Evolutionary conservation across 1,284 basidiomycete genomes (phyloP).

Genomic region (Schizopora paradoxa): DNA sequence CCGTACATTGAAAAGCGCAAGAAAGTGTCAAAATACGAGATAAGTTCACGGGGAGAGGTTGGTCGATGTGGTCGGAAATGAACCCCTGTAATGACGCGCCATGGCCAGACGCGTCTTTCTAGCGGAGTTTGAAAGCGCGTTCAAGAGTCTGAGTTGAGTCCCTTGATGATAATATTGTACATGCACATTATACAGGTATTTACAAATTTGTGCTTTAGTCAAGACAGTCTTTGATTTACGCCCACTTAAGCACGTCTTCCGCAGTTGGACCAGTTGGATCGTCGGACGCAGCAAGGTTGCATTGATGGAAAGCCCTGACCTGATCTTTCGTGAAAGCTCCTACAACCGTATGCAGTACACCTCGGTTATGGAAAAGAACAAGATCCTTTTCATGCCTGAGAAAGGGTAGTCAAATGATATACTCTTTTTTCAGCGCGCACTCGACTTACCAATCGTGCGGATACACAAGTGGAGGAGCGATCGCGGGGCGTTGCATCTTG

Average conservation of each 20-base stretch:
- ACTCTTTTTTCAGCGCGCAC: not conserved
- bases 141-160: not conserved
- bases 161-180: too few species aligned
- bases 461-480: constrained; percentile 64
- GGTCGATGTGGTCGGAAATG: not conserved
- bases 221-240: too few species aligned
- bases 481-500: constrained; percentile 76
- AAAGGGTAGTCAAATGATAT: not conserved
- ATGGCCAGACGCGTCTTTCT: not conserved
- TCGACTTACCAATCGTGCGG: constrained; percentile 54
- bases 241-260: constrained; percentile 59
- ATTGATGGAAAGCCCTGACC: constrained; percentile 77
- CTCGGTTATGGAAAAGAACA: constrained; percentile 63
- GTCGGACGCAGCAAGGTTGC: constrained; percentile 73
- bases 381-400: constrained; percentile 53
- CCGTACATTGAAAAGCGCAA: constrained; percentile 53
- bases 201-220: too few species aligned
- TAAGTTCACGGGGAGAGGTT: not conserved
- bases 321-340: constrained; percentile 68
- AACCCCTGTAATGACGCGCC: not conserved
- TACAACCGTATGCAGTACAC: constrained; percentile 72
- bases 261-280: constrained; percentile 60
- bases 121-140: constrained; percentile 3
- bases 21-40: not conserved
- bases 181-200: too few species aligned